Base-by-base conservation (phyloP, 192 early-diverging fungal species). In the Irineochytrium annulatum region DNA sequence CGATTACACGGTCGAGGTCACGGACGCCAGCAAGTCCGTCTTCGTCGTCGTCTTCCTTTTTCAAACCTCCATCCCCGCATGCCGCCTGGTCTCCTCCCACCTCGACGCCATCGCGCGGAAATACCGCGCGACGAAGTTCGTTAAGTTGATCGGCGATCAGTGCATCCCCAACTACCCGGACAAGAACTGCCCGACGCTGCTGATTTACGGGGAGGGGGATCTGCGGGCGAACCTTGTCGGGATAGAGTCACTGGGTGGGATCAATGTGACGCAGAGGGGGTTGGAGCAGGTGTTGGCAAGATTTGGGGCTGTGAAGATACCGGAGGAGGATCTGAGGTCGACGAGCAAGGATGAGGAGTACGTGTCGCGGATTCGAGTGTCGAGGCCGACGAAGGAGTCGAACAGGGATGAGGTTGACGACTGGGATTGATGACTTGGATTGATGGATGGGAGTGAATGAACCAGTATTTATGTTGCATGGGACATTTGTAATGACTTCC, bases 121-220 rank as follows among this genome's bases (percentile, higher is more conserved):
- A 70, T 86, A 96, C 76, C 84, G 83, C 26, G 80, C 90, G 3
- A 90, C 87, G 55, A 99, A 99, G 77, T 99, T 99, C 74, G 58
- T 90, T 43, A 95, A 94, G 65, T 96, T 96, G 61, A 77, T 92
- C 22, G 90, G 86, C 8, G 89, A 92, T 59, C 90, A 93, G 62
- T 95, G 93, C 74, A 95, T 98, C 62, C 88, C 87, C 34, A 90
- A 93, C 59, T 99, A 95, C 63, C 96, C 96, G 1, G 96, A 99
- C 68, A 52, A 67, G 33, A 77, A 73, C 65, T 48, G 43, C n/a
- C 75, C 75, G 5, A 96, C 96, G 0, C 67, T 99, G n/a, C 68
- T 99, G 46, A 80, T 99, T 48, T 99, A 97, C 70, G 85, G 85
- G 14, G 68, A 90, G 3, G 91, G 93, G 27, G 94, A 99, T 56